A percentile compares a stretch with the other conserved stretches of the same genome.
These are phyloP conservation scores for Phanerodontia chrysosporium DNA, from an alignment of 768 basidiomycete genomes.

Conservation along the genomic window DNA sequence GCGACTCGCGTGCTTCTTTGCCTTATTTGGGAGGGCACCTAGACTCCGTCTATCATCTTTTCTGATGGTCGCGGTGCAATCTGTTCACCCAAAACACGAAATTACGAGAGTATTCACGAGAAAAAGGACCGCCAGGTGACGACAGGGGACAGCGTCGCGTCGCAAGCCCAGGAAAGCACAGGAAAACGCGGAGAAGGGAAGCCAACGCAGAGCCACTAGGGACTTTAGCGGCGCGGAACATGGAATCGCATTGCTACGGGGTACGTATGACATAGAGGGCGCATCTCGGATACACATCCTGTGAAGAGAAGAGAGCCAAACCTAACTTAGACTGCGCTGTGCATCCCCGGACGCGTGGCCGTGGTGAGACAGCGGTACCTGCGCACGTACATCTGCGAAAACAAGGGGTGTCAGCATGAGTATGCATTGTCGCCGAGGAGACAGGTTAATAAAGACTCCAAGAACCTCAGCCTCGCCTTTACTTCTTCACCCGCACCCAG, in stretches of 20 bases:
- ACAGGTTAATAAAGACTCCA: not conserved
- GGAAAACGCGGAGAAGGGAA: too few species aligned
- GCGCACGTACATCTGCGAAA: not conserved
- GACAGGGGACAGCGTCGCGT: not conserved
- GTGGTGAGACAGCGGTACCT: not conserved
- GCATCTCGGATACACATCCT: not conserved
- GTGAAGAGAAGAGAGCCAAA: not conserved
- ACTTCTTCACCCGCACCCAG: constrained; percentile 71
- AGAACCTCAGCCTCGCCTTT: constrained; percentile 86
- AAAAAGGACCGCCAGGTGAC: not conserved
- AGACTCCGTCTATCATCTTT: constrained; percentile 1
- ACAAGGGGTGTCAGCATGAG: not conserved
- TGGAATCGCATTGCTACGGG: not conserved
- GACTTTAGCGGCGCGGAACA: not conserved
- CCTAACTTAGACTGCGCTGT: not conserved
- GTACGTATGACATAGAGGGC: not conserved
- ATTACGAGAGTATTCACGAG: not conserved
- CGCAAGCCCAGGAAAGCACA: not conserved
- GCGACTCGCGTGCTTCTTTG: constrained; percentile 9
- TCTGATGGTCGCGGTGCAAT: constrained; percentile 4
- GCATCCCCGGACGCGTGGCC: not conserved
- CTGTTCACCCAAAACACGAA: not conserved
- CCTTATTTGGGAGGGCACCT: constrained; percentile 4
- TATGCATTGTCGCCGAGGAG: not conserved
- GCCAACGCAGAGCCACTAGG: not conserved